phyloP scores from a whole-genome alignment of 2,329 filamentous ascomycete genomes.

The Teratosphaeria destructans region DNA sequence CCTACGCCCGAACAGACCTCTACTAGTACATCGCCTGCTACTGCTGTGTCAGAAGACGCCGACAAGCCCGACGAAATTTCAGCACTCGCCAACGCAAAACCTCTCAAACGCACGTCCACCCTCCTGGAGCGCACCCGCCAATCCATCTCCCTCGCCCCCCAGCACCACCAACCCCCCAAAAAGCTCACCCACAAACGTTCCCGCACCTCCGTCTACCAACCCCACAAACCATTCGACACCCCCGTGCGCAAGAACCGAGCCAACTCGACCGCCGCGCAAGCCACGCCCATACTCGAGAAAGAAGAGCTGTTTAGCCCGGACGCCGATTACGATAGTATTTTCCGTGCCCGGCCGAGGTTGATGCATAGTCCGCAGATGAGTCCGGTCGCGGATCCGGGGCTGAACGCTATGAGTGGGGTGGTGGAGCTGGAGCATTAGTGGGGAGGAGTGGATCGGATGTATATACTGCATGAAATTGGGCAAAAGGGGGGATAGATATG shows the following conservation, averaged over 20 bases:
- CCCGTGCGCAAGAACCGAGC: constrained; percentile 24
- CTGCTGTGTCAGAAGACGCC: background rate
- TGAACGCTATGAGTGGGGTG: background rate
- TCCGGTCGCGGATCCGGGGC: constrained; percentile 2
- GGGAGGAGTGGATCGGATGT: too few relatives aligned
- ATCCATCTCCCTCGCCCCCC: constrained; percentile 59
- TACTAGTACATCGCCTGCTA: background rate
- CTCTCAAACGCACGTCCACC: constrained; percentile 23
- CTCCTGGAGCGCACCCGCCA: constrained; percentile 70
- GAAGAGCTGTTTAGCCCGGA: constrained; percentile 63
- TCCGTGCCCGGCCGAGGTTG: constrained; percentile 73
- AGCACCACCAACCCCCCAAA: constrained; percentile 7
- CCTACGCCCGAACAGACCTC: background rate
- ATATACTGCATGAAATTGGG: too few relatives aligned
- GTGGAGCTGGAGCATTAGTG: background rate
- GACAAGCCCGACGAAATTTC: background rate
- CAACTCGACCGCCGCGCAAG: constrained; percentile 1
- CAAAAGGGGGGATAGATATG: too few relatives aligned
- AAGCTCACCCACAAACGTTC: constrained; percentile 16
- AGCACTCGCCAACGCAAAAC: background rate
- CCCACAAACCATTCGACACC: constrained; percentile 46
- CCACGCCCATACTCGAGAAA: constrained; percentile 42
- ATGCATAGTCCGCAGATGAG: constrained; percentile 55
- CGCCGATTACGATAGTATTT: constrained; percentile 69
- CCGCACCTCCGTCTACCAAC: constrained; percentile 29